phyloP scores from a whole-genome alignment of 495 filamentous ascomycete species.

The Penicillium bialowiezense region DNA sequence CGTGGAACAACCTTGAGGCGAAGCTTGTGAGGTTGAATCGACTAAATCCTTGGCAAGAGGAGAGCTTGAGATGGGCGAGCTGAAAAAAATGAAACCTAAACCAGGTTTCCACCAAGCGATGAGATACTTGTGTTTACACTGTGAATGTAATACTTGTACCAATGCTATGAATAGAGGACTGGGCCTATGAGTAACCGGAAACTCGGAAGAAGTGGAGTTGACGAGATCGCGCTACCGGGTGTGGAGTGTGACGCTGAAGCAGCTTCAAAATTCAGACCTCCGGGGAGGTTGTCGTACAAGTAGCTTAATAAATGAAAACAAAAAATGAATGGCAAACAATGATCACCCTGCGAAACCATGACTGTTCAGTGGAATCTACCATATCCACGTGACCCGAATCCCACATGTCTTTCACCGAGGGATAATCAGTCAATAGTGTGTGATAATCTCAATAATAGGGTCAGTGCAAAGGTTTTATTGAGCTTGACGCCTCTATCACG shows the following conservation, averaged over 20 bases:
- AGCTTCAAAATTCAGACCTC: neutral
- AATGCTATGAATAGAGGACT: neutral
- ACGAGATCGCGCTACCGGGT: neutral
- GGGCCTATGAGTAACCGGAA: neutral
- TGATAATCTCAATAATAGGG: conserved; percentile 1
- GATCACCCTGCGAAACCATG: too few relatives aligned
- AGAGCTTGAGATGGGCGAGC: too few relatives aligned
- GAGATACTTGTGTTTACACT: too few relatives aligned
- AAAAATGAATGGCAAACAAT: too few relatives aligned
- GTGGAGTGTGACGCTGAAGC: neutral
- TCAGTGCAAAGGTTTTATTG: neutral
- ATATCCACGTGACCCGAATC: neutral
- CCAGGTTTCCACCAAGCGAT: too few relatives aligned
- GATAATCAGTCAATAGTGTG: neutral
- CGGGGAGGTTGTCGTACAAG: neutral
- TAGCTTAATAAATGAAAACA: neutral
- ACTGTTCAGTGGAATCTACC: neutral
- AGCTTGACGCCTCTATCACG: conserved; percentile 4
- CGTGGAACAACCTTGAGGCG: conserved; percentile 8
- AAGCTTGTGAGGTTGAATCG: neutral
- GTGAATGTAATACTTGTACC: too few relatives aligned
- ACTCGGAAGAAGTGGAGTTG: conserved; percentile 1
- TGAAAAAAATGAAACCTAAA: too few relatives aligned
- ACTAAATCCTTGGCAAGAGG: too few relatives aligned
- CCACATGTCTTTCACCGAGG: conserved; percentile 2